Evolutionary conservation across 108 stramenopile species (phyloP).

Genomic region (Stephanodiscus minutulus): DNA sequence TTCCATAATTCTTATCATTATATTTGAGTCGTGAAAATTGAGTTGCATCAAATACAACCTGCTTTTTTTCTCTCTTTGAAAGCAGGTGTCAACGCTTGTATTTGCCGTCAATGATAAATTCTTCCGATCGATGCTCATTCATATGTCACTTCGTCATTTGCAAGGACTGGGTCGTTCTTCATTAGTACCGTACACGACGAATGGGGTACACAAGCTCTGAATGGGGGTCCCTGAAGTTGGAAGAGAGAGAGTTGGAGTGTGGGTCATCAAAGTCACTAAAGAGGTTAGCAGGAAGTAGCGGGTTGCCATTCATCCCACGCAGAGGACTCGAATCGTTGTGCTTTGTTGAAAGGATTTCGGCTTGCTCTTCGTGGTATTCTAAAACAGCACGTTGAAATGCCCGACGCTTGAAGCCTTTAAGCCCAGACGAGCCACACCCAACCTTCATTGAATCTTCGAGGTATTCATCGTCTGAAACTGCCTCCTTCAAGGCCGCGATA

Average conservation of each 20-base stretch:
- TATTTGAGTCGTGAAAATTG: no score
- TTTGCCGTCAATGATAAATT: slow-evolving; percentile 32
- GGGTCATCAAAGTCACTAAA: slow-evolving; percentile 12
- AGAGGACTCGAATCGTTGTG: slow-evolving; percentile 2
- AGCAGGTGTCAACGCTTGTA: slow-evolving; percentile 34
- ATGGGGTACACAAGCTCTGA: no score
- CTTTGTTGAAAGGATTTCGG: not conserved
- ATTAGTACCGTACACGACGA: no score
- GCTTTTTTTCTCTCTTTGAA: slow-evolving; percentile 1
- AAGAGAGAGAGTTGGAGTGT: not conserved
- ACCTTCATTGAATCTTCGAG: slow-evolving; percentile 39
- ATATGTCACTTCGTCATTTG: slow-evolving; percentile 72
- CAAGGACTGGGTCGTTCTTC: no score
- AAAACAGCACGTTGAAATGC: slow-evolving; percentile 44
- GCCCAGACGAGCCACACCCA: slow-evolving; percentile 43
- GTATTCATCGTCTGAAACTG: slow-evolving; percentile 52
- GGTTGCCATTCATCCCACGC: slow-evolving; percentile 15
- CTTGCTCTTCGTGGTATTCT: slow-evolving; percentile 30
- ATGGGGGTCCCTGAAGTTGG: no score
- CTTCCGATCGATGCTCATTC: slow-evolving; percentile 63
- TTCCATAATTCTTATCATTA: no score
- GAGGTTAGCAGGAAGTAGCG: slow-evolving; percentile 38
- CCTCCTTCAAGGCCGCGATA: slow-evolving; percentile 44
- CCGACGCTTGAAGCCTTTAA: slow-evolving; percentile 54
- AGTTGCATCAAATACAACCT: no score